Evolutionary conservation across 2,329 filamentous ascomycete species (phyloP), one percentile per base, ranked within the genome.

Genomic region (Penicillium sp.): DNA sequence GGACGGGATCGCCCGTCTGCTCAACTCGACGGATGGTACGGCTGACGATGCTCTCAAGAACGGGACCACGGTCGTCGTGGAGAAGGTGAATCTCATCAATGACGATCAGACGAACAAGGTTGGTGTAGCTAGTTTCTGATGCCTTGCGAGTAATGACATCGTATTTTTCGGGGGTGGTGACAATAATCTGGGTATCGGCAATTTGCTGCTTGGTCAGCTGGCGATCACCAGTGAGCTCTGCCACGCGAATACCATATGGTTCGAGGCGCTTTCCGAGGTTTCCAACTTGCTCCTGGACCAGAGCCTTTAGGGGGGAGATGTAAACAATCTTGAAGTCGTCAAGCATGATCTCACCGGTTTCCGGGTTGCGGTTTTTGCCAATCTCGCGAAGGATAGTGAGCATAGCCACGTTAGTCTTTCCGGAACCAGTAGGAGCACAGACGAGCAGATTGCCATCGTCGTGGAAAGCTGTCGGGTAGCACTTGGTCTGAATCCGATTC

Each of bases 141-240:
- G 94, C 93, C 78, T 99, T 99, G 78, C 96, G 88, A 6, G 96
- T 99, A 69, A 99, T 97, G 68, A 99, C 94, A 78, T 99, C 95
- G 91, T 93, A 99, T 80, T 99, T 99, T 78, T 99, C 95, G 22
- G 95, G 95, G 0, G 95, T 99, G 0, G 95, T 99, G 61, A 99
- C 93, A 69, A 99, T 99, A 69, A 99, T 89, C 76, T 99, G 94
- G 0, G 95, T 99, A 72, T 99, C 95, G 1, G 94, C 88, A 65
- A 99, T 98, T 82, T 99, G 95, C 76, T 97, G 93, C 79, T 99
- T 99, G 22, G 94, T 99, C 74, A 99, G 89, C 79, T 98, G 95
- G 56, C 95, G 91, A 80, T 99, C 95, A 81, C 95, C 95, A 63
- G 95, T 99, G 72, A 99, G 82, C 78, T 99, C 95, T n/a, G 93